These are phyloP conservation scores for Cadophora sp. DNA, from an alignment of 2,329 filamentous ascomycete species.

Conservation along the genomic window DNA sequence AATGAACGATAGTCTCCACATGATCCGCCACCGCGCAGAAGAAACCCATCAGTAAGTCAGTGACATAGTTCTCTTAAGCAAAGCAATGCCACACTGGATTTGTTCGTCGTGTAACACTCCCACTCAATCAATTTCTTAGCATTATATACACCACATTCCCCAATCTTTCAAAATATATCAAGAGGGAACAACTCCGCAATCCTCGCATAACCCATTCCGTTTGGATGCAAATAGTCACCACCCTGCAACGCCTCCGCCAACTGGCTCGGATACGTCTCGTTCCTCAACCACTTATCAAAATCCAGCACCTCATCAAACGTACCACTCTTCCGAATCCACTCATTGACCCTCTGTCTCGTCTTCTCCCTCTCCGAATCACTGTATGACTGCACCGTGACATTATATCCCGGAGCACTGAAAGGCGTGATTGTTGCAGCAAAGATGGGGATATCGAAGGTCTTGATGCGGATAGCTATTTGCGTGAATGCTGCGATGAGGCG, in stretches of 20 bases:
- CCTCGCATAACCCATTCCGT: conserved; percentile 62
- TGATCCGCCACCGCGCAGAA: no score
- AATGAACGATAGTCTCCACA: no score
- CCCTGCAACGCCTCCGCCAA: conserved; percentile 60
- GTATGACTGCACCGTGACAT: conserved; percentile 54
- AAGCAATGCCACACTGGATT: no score
- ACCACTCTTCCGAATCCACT: conserved; percentile 62
- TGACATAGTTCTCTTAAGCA: no score
- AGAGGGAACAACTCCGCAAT: conserved; percentile 66
- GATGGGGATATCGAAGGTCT: conserved; percentile 59
- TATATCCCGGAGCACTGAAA: conserved; percentile 54
- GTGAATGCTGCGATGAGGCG: conserved; percentile 62
- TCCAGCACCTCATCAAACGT: conserved; percentile 67
- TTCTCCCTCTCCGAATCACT: conserved; percentile 59
- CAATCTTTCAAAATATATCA: conserved; percentile 51
- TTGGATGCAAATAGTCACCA: conserved; percentile 71
- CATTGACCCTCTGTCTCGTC: conserved; percentile 63
- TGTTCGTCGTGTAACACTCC: no score
- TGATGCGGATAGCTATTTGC: conserved; percentile 62
- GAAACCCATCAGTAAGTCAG: no score
- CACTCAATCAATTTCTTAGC: not conserved
- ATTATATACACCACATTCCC: not conserved
- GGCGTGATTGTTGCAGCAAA: conserved; percentile 73
- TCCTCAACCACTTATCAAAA: conserved; percentile 63
- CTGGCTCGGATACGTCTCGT: conserved; percentile 55